phyloP scores from a whole-genome alignment of 208 protist genomes.

The Naegleria fowleri region DNA sequence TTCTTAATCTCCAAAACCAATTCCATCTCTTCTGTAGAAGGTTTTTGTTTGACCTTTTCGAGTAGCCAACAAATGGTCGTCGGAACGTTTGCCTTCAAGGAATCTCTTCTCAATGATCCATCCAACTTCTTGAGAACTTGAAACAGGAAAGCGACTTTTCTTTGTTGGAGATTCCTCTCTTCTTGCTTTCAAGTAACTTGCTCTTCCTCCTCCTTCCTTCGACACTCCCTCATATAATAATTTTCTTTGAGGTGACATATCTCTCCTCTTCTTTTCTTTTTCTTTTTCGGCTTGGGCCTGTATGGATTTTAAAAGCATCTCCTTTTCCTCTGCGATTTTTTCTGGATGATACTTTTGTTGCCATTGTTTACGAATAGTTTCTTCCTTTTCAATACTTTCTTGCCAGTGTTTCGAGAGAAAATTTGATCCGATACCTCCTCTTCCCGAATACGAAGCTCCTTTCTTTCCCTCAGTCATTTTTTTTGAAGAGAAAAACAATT shows the following conservation, averaged over 20 bases:
- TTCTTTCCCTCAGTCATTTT: not conserved
- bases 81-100: not conserved
- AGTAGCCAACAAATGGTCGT: not conserved
- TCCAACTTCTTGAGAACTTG: conserved; percentile 16
- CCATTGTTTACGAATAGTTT: not conserved
- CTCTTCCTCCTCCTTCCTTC: conserved; percentile 38
- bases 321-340: not conserved
- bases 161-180: conserved; percentile 23
- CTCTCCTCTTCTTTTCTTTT: not conserved
- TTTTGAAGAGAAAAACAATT: no score
- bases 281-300: not conserved
- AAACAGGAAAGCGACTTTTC: not conserved
- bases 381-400: not conserved
- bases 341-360: not conserved
- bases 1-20: not conserved
- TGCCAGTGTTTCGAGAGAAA: not conserved
- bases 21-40: not conserved
- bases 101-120: not conserved
- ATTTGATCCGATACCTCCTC: not conserved
- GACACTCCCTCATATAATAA: conserved; percentile 35
- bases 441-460: not conserved
- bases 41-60: not conserved
- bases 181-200: conserved; percentile 14
- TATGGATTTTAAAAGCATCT: not conserved
- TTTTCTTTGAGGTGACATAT: not conserved